A percentile compares a stretch with the other conserved stretches of the same genome.
Evolutionary conservation across 176 grass and related monocot species (phyloP).

Genomic region (Oryza rufipogon): DNA sequence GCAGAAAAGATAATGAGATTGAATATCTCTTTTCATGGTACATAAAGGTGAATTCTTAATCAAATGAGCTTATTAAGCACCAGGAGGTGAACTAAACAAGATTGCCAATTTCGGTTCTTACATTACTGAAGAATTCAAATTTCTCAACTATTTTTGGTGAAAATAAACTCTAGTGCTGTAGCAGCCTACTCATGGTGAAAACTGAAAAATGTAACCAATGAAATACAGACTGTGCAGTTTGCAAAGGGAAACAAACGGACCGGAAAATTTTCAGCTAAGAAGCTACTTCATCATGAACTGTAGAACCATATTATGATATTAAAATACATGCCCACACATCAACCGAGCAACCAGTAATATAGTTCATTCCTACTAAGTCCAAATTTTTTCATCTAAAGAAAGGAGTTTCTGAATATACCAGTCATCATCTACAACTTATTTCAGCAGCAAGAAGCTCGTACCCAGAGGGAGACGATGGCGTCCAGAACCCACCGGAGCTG

Average conservation of each 20-base stretch:
- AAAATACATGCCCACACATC: neutral
- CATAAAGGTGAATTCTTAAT: neutral
- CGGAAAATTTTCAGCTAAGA: neutral
- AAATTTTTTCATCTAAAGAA: constrained; percentile 1
- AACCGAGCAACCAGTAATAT: constrained; percentile 5
- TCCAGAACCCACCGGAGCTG: constrained; percentile 89
- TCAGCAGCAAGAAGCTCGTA: constrained; percentile 43
- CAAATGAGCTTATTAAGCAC: constrained; percentile 6
- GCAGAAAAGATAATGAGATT: neutral
- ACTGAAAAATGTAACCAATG: neutral
- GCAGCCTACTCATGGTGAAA: too few relatives aligned
- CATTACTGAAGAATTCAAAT: neutral
- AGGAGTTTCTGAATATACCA: neutral
- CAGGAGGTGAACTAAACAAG: neutral
- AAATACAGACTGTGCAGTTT: neutral
- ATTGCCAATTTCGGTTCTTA: neutral
- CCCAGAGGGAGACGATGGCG: constrained; percentile 94
- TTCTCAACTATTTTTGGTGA: neutral
- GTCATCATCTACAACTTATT: too few relatives aligned
- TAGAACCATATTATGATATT: neutral
- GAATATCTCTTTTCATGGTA: neutral
- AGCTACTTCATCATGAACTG: neutral
- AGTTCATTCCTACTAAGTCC: neutral
- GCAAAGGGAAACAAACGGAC: neutral
- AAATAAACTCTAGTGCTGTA: neutral